Evolutionary conservation across 2,329 filamentous ascomycete species (phyloP), one percentile per base, ranked within the genome.

Genomic region (Metarhizium album): DNA sequence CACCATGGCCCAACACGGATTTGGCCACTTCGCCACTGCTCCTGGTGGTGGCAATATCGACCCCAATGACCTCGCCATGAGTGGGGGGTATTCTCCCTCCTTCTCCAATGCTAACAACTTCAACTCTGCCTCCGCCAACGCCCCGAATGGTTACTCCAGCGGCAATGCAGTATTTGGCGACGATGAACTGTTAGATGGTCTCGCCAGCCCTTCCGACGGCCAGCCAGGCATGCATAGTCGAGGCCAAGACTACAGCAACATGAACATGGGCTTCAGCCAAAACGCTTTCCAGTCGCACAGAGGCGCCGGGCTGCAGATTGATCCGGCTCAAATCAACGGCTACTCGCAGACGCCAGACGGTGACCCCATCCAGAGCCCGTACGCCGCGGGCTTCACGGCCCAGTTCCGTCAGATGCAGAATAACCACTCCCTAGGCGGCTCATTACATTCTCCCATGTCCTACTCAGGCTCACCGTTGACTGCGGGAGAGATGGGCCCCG

Each of bases 281-380:
- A 71, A 71, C 47, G 70, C 78, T 18, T 83, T 79, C 59, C 60
- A 68, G 50, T 64, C 69, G 3, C 76, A 85, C 52, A 82, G 84
- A 52, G 74, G 70, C 47, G 63, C 72, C 52, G 69, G 73, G 33
- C 67, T 85, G 37, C 78, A 82, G 53, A 78, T 84, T 59, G 83
- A 87, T 56, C 80, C 83, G 54, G 72, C 78, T 46, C 83, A 86
- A 52, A 82, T 89, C 62, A 85, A 86, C 62, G 82, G 88, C 54
- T 97, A 86, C 68, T 95, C 91, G 20, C 88, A 87, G 65, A 95
- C 90, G 2, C 90, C 91, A 3, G 91, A 97, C 54, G 89, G 89
- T 48, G 86, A 89, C 49, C 90, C 91, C 5, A 91, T 95, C 54
- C 87, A 94, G 62, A 96, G 90, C 60, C 91, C 91, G 0, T 96